Conservation (phyloP, 257 asterid species). For the Rubia yunnanensis region DNA sequence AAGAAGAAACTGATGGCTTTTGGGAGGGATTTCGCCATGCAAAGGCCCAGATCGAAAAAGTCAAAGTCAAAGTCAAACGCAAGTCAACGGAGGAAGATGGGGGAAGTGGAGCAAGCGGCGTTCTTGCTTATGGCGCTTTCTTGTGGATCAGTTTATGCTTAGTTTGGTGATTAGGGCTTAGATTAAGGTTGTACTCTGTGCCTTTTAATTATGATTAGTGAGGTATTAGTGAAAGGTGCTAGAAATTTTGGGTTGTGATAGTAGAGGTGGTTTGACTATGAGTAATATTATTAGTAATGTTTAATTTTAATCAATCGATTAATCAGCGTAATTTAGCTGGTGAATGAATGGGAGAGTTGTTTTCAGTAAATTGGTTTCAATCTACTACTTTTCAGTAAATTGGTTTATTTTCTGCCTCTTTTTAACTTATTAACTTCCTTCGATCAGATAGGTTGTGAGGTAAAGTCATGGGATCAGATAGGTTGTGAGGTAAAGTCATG, state of each 20-base stretch:
- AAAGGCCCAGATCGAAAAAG: constrained; percentile 26
- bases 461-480: no score
- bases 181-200: neutral
- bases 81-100: constrained; percentile 51
- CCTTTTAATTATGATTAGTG: neutral
- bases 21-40: constrained; percentile 60
- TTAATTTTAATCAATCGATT: neutral
- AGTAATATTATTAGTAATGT: neutral
- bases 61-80: constrained; percentile 28
- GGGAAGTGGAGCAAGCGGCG: constrained; percentile 91
- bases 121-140: constrained; percentile 78
- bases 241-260: neutral
- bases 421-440: no score
- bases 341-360: neutral
- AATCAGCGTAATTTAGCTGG: neutral
- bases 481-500: no score
- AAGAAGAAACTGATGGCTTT: constrained; percentile 46
- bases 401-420: no score
- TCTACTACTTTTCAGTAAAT: no score
- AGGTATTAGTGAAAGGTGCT: neutral
- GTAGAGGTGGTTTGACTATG: neutral
- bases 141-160: constrained; percentile 82
- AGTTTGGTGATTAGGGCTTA: neutral
- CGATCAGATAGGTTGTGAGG: no score
- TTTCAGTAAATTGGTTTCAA: no score